Evolutionary conservation across 331 rosid genomes (phyloP), one percentile per base, ranked within the genome.

Genomic region (Rhamnella rubrinervis): DNA sequence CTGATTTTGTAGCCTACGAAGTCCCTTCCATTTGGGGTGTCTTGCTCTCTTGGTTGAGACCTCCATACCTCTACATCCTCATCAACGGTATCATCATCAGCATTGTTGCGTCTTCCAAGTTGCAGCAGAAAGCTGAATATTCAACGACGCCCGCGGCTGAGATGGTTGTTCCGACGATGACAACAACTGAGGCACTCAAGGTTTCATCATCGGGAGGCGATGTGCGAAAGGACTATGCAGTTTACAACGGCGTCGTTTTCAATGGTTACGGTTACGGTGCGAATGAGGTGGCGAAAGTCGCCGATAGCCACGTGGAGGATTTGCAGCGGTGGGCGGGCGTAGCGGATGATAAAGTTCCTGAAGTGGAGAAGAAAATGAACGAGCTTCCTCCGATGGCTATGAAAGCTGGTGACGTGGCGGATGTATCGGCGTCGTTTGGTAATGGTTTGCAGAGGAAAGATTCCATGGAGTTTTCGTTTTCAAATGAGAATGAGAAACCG

Each of bases 51-150:
- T 88, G 95, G 80, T 73, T 91, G 71, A 77, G 83, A 5, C 98
- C 98, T 52, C 98, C 95, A 2, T 93, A 93, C 46, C 95, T 93
- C 58, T 91, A 85, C 80, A 71, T 93, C 55, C 67, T 93, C 52
- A 75, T 91, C 74, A 91, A 93, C 71, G 78, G 76, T 77, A 93
- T 93, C 83, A 91, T 93, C 82, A 84, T 91, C 88, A 75, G 83
- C 85, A 88, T 93, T 81, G 76, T 91, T 49, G 92, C 88, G 20
- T 81, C 96, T 49, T 88, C 96, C 37, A 93, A 85, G 75, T 78
- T 88, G 73, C 89, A 85, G n/a, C 62, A 74, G 6, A 76, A 70
- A 35, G 68, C 55, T 6, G 79, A 75, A 15, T 71, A 75, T 14
- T 53, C 58, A 38, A 61, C 55, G 17, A 40, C 66, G 17, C 57